Base-by-base conservation (phyloP, 2,329 filamentous ascomycete genomes). In the Teratosphaeriaceae sp. region DNA sequence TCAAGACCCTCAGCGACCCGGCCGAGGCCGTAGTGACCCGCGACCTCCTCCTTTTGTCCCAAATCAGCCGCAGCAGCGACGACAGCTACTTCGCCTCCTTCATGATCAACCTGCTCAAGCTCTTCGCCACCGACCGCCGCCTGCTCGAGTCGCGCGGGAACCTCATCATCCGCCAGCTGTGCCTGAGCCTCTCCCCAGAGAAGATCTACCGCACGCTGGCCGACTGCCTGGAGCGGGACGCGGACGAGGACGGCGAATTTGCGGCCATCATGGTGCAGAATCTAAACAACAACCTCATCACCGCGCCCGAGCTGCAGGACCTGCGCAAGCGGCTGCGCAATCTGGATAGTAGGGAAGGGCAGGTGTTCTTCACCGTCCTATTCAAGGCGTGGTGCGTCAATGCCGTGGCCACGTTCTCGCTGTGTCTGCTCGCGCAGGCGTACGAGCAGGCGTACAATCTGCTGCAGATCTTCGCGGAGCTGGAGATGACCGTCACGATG, bases 231-330 rank as follows among this genome's bases (percentile, higher is more conserved):
- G 92, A 97, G 64, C 94, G 89, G 60, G 92, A 98, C 36, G 30
- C 38, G 9, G 92, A 97, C 53, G 70, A 76, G 67, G 92, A 98
- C 61, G 80, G 98, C 31, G 94, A 98, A 63, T 98, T 98, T 65
- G 90, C 92, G 13, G 96, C 90, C 61, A 97, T 98, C 56, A 98
- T 98, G 92, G 88, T 98, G 22, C 92, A 98, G 64, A 97, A 97
- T 58, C 74, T 98, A 40, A 98, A 98, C 69, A 98, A 98, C 65
- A 98, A 98, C 57, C 80, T 98, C 42, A 96, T 98, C 52, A 98
- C 94, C 1, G 92, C 94, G 0, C 92, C 94, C 1, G 89, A 98
- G 65, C 72, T 98, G 22, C 81, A 87, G 1, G 94, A 97, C 55
- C 73, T 98, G 49, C 80, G 92, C 35, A 96, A 95, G 64, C 75